These are phyloP conservation scores for Neurospora tetrasperma DNA, from an alignment of 495 filamentous ascomycete genomes.

Conservation along the genomic window DNA sequence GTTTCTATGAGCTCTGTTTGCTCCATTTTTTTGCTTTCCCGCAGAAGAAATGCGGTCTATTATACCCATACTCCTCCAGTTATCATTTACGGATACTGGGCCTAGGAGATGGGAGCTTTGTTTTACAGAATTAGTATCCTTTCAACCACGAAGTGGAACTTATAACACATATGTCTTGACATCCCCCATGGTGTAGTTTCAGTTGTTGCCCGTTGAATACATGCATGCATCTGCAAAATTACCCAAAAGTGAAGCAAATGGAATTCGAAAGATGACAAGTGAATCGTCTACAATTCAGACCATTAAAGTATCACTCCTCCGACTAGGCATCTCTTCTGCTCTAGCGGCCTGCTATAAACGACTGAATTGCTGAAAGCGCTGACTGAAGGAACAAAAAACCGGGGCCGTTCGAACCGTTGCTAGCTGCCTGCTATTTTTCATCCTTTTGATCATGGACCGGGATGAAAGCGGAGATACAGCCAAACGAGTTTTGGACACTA, in stretches of 20 bases:
- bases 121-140: too few species aligned
- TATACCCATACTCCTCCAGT: neutral
- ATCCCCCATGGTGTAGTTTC: too few species aligned
- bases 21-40: neutral
- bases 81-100: too few species aligned
- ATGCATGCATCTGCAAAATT: neutral
- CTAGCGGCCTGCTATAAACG: neutral
- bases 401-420: neutral
- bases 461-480: neutral
- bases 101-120: too few species aligned
- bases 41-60: neutral
- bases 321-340: neutral
- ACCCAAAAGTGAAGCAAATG: neutral
- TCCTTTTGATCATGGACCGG: neutral
- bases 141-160: neutral
- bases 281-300: neutral
- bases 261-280: neutral
- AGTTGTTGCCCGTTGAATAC: neutral
- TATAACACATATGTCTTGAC: neutral
- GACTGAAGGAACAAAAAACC: too few species aligned
- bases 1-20: neutral
- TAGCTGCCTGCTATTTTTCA: neutral
- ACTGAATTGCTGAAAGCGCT: neutral
- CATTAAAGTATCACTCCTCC: neutral
- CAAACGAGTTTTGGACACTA: neutral